Percentiles rank a stretch among this genome's conserved stretches.
Evolutionary conservation across 2,329 filamentous ascomycete genomes (phyloP).

Genomic region (Aspergillus sp.): DNA sequence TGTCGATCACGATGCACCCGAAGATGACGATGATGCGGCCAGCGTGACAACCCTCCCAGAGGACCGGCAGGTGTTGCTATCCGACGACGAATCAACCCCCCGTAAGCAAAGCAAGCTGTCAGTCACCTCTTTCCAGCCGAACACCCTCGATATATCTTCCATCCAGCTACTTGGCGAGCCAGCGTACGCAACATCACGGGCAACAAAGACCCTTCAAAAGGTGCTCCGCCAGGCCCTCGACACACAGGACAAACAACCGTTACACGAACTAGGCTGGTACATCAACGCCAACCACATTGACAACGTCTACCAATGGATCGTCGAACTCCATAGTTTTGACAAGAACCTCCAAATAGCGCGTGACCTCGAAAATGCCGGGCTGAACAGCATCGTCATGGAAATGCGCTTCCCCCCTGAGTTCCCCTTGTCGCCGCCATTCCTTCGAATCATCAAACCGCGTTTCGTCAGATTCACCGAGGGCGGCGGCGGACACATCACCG

Average conservation of each 20-base stretch:
- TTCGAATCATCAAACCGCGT: slow-evolving; percentile 76
- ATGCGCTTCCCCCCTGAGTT: slow-evolving; percentile 76
- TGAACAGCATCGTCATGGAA: slow-evolving; percentile 74
- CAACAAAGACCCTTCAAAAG: slow-evolving; percentile 62
- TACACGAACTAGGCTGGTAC: slow-evolving; percentile 78
- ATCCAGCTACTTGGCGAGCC: slow-evolving; percentile 68
- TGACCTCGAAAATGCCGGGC: slow-evolving; percentile 66
- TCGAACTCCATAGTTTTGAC: slow-evolving; percentile 84
- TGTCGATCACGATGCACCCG: not conserved
- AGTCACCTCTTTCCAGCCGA: slow-evolving; percentile 66
- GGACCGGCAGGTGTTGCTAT: slow-evolving; percentile 46
- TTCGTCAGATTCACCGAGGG: slow-evolving; percentile 71
- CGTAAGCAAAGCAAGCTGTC: slow-evolving; percentile 1
- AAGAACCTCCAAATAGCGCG: slow-evolving; percentile 64
- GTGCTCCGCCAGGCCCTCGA: slow-evolving; percentile 66
- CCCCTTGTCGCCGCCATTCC: slow-evolving; percentile 78
- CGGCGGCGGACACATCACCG: slow-evolving; percentile 83
- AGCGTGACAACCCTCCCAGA: slow-evolving; percentile 53
- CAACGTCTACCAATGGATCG: slow-evolving; percentile 88
- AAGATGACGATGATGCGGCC: slow-evolving; percentile 42
- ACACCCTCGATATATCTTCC: slow-evolving; percentile 59
- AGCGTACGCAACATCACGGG: slow-evolving; percentile 60
- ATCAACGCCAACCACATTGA: slow-evolving; percentile 65
- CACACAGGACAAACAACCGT: slow-evolving; percentile 60
- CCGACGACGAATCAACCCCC: slow-evolving; percentile 28